A percentile compares a stretch with the other conserved stretches of the same genome.
These are phyloP conservation scores for Lecanoromycetidae sp. DNA, from an alignment of 2,329 filamentous ascomycete genomes.

Conservation along the genomic window DNA sequence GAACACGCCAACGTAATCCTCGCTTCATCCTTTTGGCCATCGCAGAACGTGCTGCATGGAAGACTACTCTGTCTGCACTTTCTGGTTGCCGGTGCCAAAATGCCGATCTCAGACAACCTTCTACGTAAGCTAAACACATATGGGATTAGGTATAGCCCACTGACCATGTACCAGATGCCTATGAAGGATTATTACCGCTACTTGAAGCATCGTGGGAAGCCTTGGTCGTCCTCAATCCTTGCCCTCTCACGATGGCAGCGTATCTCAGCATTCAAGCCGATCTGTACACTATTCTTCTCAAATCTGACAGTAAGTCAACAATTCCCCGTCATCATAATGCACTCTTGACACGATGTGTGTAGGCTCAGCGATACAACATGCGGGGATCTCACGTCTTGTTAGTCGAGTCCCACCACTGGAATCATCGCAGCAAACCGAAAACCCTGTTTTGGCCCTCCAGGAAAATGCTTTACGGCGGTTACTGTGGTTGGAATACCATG, in stretches of 20 bases:
- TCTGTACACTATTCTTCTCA: not conserved
- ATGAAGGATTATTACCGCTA: slow-evolving; percentile 1
- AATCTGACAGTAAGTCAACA: not conserved
- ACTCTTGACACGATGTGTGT: not conserved
- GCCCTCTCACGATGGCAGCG: slow-evolving; percentile 16
- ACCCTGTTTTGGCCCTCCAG: not conserved
- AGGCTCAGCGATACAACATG: not conserved
- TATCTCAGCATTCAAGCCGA: slow-evolving; percentile 12
- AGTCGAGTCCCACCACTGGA: not conserved
- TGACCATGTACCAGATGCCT: not conserved
- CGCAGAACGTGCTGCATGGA: slow-evolving; percentile 17
- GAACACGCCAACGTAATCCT: slow-evolving; percentile 4
- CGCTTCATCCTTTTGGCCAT: not conserved
- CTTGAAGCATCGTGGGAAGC: slow-evolving; percentile 4
- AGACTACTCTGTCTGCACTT: slow-evolving; percentile 14
- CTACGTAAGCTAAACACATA: not conserved
- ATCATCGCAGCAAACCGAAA: not conserved
- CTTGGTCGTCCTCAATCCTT: slow-evolving; percentile 6
- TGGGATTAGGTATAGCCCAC: not conserved
- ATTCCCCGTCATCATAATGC: not conserved
- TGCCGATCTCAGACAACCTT: not conserved
- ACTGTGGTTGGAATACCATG: not conserved
- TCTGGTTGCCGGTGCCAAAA: slow-evolving; percentile 3
- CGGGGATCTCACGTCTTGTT: too few relatives aligned
- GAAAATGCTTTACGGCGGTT: not conserved